Evolutionary conservation across 345 rosid genomes (phyloP), one percentile per base, ranked within the genome.

Genomic region (Erodium maritimum): DNA sequence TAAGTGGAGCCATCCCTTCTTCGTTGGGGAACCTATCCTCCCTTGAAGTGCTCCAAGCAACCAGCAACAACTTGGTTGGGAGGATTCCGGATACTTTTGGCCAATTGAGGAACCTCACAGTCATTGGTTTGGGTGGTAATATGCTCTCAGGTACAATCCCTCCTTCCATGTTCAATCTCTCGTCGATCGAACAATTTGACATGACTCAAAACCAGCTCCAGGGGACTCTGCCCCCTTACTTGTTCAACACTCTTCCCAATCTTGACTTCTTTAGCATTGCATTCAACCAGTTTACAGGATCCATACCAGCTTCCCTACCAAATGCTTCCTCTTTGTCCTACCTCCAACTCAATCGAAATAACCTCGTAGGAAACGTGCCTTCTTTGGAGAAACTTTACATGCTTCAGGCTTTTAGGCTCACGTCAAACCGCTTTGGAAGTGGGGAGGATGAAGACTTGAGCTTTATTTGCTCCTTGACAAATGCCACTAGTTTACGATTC

Each of bases 1-100:
- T 80, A 11, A 61, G 19, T 0, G 80, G 77, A 54, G 52, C 52
- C 1, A 25, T 77, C 22, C 72, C 75, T 22, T 22, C 61, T n/a
- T 59, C 57, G 17, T 10, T 70, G 14, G 73, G 82, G 1, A 75
- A 69, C 42, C 20, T 71, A 0, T 58, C 82, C 1, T 69, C 61
- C 8, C 56, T 69, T 3, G 23, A 65, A 10, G 0, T 0, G 0
- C 5, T 66, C 0, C 1, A 0, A 5, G 25, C 60, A 17, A 0
- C 1, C 1, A 0, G 0, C 0, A 74, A 74, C 57, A 16, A 13
- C 20, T 10, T 74, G 1, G 45, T 23, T 1, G 67, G 75, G 14
- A 58, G 20, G 16, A 52, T 76, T 16, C 75, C 72, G 0, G 58
- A 10, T 0, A 17, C 60, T 7, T 56, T 76, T 2, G 72, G 72